Conservation (phyloP, 2,329 filamentous ascomycete species). For the Trichoderma koningiopsis region DNA sequence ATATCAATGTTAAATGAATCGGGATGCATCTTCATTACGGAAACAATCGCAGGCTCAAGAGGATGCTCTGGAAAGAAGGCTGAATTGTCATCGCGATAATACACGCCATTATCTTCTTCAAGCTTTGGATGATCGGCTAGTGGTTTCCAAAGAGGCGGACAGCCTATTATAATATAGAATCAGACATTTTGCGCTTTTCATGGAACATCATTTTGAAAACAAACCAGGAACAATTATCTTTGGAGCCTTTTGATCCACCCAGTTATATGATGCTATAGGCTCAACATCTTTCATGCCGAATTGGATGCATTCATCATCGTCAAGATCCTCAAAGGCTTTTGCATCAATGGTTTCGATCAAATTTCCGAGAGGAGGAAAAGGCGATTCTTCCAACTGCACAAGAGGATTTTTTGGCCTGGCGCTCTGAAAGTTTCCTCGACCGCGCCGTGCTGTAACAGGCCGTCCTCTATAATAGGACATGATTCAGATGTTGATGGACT, state of each 20-base stretch:
- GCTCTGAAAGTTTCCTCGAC: not conserved
- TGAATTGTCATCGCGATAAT: conserved; percentile 58
- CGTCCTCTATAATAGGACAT: not conserved
- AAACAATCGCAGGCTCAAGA: conserved; percentile 51
- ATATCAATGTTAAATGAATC: conserved; percentile 42
- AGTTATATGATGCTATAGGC: conserved; percentile 53
- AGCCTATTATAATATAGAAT: conserved; percentile 32
- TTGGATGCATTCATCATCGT: not conserved
- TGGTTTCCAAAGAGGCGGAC: conserved; percentile 40
- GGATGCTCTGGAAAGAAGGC: conserved; percentile 53
- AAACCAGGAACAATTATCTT: conserved; percentile 50
- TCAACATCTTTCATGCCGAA: conserved; percentile 41
- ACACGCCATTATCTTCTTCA: conserved; percentile 49
- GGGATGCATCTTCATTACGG: conserved; percentile 38
- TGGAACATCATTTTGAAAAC: not conserved
- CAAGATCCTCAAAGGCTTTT: conserved; percentile 18
- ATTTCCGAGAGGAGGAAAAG: conserved; percentile 31
- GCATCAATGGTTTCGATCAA: conserved; percentile 30
- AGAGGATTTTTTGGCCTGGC: not conserved
- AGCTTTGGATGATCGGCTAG: conserved; percentile 33
- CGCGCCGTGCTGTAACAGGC: not conserved
- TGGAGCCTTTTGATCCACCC: conserved; percentile 45
- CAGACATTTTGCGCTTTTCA: not conserved
- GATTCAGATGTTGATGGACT: not conserved
- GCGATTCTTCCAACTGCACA: conserved; percentile 10